Percentiles rank a stretch among this genome's conserved stretches.
phyloP scores from a whole-genome alignment of 1,284 basidiomycete species.

The Boletus smithii region DNA sequence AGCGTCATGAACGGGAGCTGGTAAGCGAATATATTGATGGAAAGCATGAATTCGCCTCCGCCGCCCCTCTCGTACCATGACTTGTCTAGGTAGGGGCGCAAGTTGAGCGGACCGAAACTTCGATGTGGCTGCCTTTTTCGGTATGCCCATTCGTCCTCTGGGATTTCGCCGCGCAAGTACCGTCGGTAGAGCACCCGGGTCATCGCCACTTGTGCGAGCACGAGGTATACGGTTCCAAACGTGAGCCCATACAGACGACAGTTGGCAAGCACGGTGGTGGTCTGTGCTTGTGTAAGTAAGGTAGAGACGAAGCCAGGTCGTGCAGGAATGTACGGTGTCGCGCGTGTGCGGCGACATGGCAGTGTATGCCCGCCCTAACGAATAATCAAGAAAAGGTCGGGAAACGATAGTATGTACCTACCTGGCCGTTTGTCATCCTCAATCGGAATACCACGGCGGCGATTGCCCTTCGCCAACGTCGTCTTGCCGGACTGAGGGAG shows the following conservation, averaged over 20 bases:
- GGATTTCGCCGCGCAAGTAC: conserved; percentile 38
- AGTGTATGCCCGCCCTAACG: conserved; percentile 56
- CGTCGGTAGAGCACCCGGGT: conserved; percentile 51
- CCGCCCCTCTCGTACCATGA: conserved; percentile 46
- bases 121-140: conserved; percentile 46
- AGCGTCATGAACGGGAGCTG: no score
- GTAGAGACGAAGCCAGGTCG: conserved; percentile 27
- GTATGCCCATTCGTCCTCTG: conserved; percentile 44
- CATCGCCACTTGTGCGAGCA: conserved; percentile 41
- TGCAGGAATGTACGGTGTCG: conserved; percentile 39
- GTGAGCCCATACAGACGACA: conserved; percentile 46
- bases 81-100: conserved; percentile 48
- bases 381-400: no score
- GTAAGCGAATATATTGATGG: conserved; percentile 50
- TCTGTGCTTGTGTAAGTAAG: conserved; percentile 30
- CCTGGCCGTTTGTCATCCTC: no score
- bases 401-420: no score
- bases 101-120: conserved; percentile 45
- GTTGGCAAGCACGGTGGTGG: conserved; percentile 29
- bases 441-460: conserved; percentile 39
- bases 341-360: conserved; percentile 39
- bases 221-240: conserved; percentile 42
- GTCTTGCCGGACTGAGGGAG: no score
- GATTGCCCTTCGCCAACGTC: conserved; percentile 48
- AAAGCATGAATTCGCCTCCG: conserved; percentile 33